Evolutionary conservation across 23 red algal genomes (phyloP).

Genomic region (Agarophyton chilense): DNA sequence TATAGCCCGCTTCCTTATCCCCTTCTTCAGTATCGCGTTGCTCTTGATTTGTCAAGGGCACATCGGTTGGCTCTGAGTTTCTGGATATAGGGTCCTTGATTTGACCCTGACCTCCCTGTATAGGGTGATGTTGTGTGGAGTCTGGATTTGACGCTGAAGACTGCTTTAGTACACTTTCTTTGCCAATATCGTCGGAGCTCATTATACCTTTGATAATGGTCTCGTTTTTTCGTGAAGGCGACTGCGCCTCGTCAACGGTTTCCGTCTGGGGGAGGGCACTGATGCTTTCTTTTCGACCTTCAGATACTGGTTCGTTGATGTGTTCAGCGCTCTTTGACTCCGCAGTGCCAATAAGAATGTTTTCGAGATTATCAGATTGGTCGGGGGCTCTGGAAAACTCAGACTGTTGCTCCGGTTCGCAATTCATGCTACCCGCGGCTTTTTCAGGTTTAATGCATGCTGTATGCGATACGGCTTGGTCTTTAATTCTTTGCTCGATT

Average conservation of each 20-base stretch:
- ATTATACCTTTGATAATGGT: neutral
- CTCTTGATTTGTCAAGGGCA: neutral
- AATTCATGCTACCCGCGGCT: neutral
- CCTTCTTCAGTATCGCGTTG: neutral
- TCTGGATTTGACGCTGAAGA: too few relatives aligned
- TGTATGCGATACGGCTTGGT: neutral
- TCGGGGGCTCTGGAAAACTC: neutral
- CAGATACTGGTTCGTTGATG: neutral
- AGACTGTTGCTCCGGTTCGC: neutral
- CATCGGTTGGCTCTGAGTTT: neutral
- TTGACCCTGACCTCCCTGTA: neutral
- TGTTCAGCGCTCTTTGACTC: neutral
- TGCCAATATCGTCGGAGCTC: too few relatives aligned
- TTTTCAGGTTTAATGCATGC: neutral
- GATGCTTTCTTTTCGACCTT: too few relatives aligned
- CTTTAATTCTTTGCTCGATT: neutral
- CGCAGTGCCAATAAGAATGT: neutral
- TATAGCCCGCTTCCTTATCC: neutral
- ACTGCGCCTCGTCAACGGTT: neutral
- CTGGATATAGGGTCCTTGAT: neutral
- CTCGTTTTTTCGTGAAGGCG: neutral
- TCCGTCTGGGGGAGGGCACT: neutral
- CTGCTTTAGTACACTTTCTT: too few relatives aligned
- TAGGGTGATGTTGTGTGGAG: too few relatives aligned
- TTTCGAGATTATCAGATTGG: neutral